Conservation (phyloP, 257 asterid species). For the Mitragyna speciosa region DNA sequence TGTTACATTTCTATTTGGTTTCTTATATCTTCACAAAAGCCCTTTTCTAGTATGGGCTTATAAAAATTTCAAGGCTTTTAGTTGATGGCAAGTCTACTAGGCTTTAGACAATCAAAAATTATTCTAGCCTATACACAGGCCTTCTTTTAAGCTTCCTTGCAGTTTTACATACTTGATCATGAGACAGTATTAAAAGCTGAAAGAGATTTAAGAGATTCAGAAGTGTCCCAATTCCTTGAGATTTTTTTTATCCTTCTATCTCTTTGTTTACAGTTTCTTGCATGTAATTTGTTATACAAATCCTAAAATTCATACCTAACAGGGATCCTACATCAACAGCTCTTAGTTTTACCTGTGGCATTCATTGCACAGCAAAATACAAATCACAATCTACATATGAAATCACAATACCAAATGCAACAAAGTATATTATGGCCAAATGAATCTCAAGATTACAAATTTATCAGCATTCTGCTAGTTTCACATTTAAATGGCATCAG, state of each 20-base stretch:
- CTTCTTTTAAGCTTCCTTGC: background rate
- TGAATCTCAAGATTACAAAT: background rate
- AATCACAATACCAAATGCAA: background rate
- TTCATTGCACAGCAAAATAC: background rate
- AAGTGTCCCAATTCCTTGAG: background rate
- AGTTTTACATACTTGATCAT: background rate
- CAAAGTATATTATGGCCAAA: background rate
- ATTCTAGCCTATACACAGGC: background rate
- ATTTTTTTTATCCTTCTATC: background rate
- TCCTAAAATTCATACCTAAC: background rate
- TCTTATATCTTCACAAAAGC: background rate
- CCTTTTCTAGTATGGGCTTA: background rate
- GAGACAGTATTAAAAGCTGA: background rate
- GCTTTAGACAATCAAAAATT: background rate
- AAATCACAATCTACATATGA: background rate
- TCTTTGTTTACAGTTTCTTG: background rate
- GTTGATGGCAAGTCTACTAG: background rate
- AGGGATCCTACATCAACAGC: background rate
- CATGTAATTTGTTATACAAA: background rate
- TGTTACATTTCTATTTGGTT: background rate
- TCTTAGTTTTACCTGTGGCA: background rate
- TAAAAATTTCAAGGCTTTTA: background rate
- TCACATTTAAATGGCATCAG: slow-evolving; percentile 8
- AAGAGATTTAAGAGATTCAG: background rate
- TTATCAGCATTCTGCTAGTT: background rate